Conservation (phyloP, 163 green algal species). For the Smithsoniella earleae region DNA sequence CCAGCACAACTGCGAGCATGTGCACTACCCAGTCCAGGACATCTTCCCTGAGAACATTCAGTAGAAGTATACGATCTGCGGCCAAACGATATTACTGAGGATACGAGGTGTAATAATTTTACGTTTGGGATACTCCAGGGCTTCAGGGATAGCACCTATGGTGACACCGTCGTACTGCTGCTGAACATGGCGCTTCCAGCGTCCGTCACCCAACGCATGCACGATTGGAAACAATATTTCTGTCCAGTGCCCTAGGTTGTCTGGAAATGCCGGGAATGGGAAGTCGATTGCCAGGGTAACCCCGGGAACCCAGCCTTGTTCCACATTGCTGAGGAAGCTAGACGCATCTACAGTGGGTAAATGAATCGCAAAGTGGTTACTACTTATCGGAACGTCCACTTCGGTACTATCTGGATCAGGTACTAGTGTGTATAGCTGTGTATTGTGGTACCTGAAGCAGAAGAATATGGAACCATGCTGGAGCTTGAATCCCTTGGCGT, state of each 20-base stretch:
- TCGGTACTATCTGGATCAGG: neutral
- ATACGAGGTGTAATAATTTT: neutral
- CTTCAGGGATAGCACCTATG: too few relatives aligned
- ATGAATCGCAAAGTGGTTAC: constrained; percentile 41
- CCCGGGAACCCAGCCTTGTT: constrained; percentile 48
- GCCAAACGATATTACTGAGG: too few relatives aligned
- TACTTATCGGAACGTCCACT: constrained; percentile 39
- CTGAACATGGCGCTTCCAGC: constrained; percentile 32
- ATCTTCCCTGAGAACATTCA: constrained; percentile 24
- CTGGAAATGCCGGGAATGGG: constrained; percentile 52
- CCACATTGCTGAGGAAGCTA: constrained; percentile 38
- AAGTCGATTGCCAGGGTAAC: constrained; percentile 62
- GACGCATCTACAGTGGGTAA: constrained; percentile 39
- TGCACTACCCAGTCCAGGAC: constrained; percentile 42
- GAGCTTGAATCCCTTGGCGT: too few relatives aligned
- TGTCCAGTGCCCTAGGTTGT: constrained; percentile 69
- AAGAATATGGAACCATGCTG: too few relatives aligned
- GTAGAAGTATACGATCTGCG: constrained; percentile 15
- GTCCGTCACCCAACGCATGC: constrained; percentile 38
- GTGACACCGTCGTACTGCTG: neutral
- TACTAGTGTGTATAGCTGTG: constrained; percentile 40
- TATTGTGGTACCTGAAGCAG: constrained; percentile 41
- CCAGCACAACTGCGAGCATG: constrained; percentile 45
- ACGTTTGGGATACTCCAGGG: too few relatives aligned
- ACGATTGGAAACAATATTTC: constrained; percentile 61